Conservation (phyloP, 2,329 filamentous ascomycete species). For the Fusarium succisae region DNA sequence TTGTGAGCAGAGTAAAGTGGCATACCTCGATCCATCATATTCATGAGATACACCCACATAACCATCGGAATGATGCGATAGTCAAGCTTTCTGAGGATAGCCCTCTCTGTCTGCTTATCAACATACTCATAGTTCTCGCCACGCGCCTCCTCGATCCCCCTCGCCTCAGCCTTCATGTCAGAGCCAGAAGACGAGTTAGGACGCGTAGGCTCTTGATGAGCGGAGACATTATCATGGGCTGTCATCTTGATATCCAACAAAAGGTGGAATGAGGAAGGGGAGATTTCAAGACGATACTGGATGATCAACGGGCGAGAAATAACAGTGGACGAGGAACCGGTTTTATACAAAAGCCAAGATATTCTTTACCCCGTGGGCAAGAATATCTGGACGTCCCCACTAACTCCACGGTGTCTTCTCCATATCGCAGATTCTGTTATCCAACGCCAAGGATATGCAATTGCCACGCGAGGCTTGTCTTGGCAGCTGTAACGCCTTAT, state of each 20-base stretch:
- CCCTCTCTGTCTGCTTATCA: constrained; percentile 31
- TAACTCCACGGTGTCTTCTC: neutral
- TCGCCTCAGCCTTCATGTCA: constrained; percentile 2
- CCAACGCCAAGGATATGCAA: constrained; percentile 13
- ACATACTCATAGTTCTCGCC: constrained; percentile 29
- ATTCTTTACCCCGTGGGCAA: neutral
- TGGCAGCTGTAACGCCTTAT: constrained; percentile 4
- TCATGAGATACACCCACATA: constrained; percentile 48
- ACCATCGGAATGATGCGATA: constrained; percentile 46
- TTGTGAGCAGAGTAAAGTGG: accelerated
- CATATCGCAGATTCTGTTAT: constrained; percentile 4
- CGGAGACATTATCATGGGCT: neutral
- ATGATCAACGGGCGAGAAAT: neutral
- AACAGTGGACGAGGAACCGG: neutral
- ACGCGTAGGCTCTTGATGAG: neutral
- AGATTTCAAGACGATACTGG: neutral
- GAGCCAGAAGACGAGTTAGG: constrained; percentile 34
- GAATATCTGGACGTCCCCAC: neutral
- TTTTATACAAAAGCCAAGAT: constrained; percentile 25
- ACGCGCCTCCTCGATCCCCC: constrained; percentile 28
- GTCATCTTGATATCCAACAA: neutral
- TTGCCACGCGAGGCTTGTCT: constrained; percentile 18
- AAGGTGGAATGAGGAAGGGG: too few relatives aligned
- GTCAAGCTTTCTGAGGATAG: constrained; percentile 44
- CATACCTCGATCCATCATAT: constrained; percentile 48